Evolutionary conservation across 139 green algal genomes (phyloP), one percentile per base, ranked within the genome.

Genomic region (Chlorella sp.): DNA sequence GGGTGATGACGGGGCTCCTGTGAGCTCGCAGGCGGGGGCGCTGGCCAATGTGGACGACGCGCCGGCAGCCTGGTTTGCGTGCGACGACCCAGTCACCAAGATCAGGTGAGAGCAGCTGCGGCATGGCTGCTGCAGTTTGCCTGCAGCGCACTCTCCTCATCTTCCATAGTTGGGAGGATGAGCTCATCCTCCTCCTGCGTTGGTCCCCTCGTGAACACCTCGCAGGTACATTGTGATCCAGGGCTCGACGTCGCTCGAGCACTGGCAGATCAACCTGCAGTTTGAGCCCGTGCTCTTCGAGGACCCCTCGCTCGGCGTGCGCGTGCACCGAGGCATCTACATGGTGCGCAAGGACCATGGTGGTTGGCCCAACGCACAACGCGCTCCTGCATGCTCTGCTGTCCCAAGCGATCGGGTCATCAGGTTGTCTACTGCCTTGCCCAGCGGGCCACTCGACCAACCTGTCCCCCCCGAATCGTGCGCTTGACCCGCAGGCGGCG

Each of bases 271-370:
- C 67, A 97, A 97, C 82, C 75, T 98, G 17, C 93, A 88, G n/a
- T 98, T 99, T 67, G 92, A 99, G 76, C 95, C 95, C 0, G 87
- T 95, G 24, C n/a, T 82, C 2, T 99, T 98, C 84, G 95, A 98
- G 84, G 88, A 93, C 70, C 69, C 83, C 14, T 74, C 49, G 6
- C 33, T 59, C 30, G 49, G 72, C 32, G 77, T 78, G 49, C 49
- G 71, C 31, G 89, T 97, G n/a, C 94, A 98, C 81, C 80, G 91
- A 2, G 95, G 95, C 31, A 86, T 97, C 36, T 99, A 99, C 78
- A 77, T 93, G 55, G 67, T 72, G 67, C 2, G 67, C 33, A n/a
- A n/a, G n/a, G n/a, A n/a, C n/a, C n/a, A n/a, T n/a, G n/a, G n/a
- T n/a, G n/a, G n/a, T n/a, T n/a, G n/a, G n/a, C n/a, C n/a, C n/a